Base-by-base conservation (phyloP, 371 early-diverging fungal species). In the Coelomomyces lativittatus region DNA sequence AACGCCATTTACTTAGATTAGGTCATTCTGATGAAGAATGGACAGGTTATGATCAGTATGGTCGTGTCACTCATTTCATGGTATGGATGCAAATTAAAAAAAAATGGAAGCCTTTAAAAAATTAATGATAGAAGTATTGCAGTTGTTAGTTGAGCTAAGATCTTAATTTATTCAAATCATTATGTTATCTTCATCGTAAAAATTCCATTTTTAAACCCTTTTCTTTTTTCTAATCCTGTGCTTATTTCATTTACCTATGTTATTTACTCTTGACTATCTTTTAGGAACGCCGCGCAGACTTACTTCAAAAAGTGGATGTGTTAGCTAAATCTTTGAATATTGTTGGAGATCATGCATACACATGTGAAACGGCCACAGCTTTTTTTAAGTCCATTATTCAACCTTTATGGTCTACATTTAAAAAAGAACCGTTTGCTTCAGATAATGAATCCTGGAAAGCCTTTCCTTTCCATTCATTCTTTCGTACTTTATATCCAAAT, bases 1-100 rank as follows among this genome's bases (percentile, higher is more conserved):
- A 85, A 17, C 74, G 88, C 7, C 92, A 95, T 54, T 56, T 96
- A 48, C 66, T 96, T 24, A 83, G 96, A 15, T 66, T 96, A 33
- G 92, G 96, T 25, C 95, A 90, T 38, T 93, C 93, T 36, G 82
- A 86, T 48, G 90, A 86, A 41, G 91, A 88, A 29, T 54, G 91
- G 38, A 80, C 80, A n/a, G 65, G 78, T 0, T 61, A 85, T 55
- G 81, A 86, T 52, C 88, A 88, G 52, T 83, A 82, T 24, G 96
- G 97, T 12, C 82, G 97, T 15, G 86, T 95, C 0, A 70, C 84
- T 14, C 83, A 88, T 2, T 90, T 86, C 47, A 53, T 95, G 58
- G 51, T 54, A n/a, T 25, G 24, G 28, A n/a, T n/a, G n/a, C n/a
- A n/a, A n/a, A n/a, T n/a, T n/a, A n/a, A n/a, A n/a, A n/a, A n/a